Evolutionary conservation across 1,139 yeast species (phyloP).

Genomic region (Candida albicans): DNA sequence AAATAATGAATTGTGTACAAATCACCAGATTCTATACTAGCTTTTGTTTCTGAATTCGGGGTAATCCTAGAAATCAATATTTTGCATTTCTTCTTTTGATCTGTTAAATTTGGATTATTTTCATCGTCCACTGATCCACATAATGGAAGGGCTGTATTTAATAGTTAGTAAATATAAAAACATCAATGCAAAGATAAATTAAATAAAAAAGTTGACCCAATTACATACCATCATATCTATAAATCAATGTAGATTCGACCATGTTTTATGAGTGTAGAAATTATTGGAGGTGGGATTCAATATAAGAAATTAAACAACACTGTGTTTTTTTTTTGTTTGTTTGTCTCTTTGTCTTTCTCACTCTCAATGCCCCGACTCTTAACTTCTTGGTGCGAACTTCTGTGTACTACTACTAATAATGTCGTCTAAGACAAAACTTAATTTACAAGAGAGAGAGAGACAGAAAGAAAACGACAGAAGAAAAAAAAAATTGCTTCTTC

Average conservation of each 20-base stretch:
- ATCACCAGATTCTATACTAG: slow-evolving; percentile 77
- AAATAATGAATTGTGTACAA: slow-evolving; percentile 72
- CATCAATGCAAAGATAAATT: not conserved
- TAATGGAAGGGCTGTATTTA: slow-evolving; percentile 67
- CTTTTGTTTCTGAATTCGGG: slow-evolving; percentile 80
- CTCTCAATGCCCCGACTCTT: too few relatives aligned
- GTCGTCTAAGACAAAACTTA: too few relatives aligned
- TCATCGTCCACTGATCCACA: slow-evolving; percentile 94
- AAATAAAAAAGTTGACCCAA: not conserved
- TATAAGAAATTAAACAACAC: not conserved
- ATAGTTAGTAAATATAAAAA: slow-evolving; percentile 3
- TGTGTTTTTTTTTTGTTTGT: slow-evolving; percentile 1
- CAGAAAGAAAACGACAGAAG: too few relatives aligned
- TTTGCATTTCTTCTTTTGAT: slow-evolving; percentile 85
- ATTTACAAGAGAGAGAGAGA: too few relatives aligned
- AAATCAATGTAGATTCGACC: slow-evolving; percentile 74
- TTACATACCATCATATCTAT: slow-evolving; percentile 67
- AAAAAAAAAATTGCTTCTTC: too few relatives aligned
- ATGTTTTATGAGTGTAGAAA: slow-evolving; percentile 22
- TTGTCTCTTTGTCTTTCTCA: not conserved
- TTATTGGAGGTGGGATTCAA: not conserved
- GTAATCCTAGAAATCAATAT: slow-evolving; percentile 73
- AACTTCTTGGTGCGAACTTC: too few relatives aligned
- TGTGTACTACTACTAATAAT: too few relatives aligned
- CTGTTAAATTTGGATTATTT: slow-evolving; percentile 49